Percentiles rank a stretch among this genome's conserved stretches.
phyloP scores from a whole-genome alignment of 2,329 filamentous ascomycete genomes.

The Cladosporium sp. region DNA sequence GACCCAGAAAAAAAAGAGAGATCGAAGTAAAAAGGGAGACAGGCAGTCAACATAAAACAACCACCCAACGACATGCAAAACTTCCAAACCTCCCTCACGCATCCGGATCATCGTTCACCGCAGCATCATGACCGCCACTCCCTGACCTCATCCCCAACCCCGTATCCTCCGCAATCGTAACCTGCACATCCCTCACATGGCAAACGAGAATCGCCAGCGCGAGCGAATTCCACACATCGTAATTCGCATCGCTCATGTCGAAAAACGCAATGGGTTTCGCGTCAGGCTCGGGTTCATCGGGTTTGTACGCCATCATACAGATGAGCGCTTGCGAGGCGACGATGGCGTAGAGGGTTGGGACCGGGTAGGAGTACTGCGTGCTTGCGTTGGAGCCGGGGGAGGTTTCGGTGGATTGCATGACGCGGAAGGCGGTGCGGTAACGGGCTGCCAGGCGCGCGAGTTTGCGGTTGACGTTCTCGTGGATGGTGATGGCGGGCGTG shows the following conservation, averaged over 20 bases:
- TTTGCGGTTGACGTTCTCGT: slow-evolving; percentile 36
- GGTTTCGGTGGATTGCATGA: slow-evolving; percentile 24
- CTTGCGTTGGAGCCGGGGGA: slow-evolving; percentile 17
- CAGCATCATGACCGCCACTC: neutral
- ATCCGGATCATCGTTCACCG: slow-evolving; percentile 18
- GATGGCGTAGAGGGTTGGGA: slow-evolving; percentile 52
- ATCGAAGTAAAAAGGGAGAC: no score
- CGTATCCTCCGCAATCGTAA: slow-evolving; percentile 38
- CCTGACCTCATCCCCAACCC: slow-evolving; percentile 20
- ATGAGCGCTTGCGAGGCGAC: slow-evolving; percentile 51
- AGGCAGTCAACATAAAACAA: no score
- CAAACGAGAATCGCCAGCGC: slow-evolving; percentile 53
- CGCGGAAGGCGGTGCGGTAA: slow-evolving; percentile 38
- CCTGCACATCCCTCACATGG: slow-evolving; percentile 48
- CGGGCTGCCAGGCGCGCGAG: slow-evolving; percentile 40
- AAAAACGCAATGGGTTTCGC: slow-evolving; percentile 44
- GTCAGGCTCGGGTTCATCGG: slow-evolving; percentile 30
- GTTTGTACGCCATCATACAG: slow-evolving; percentile 48
- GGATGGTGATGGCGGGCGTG: slow-evolving; percentile 36
- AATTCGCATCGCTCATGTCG: slow-evolving; percentile 47
- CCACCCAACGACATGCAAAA: no score
- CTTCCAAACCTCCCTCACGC: neutral
- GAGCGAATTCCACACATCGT: slow-evolving; percentile 58
- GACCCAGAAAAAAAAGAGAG: no score
- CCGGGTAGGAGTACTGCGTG: slow-evolving; percentile 22